These are phyloP conservation scores for Xylogone sp. DNA, from an alignment of 2,329 filamentous ascomycete species.

Conservation along the genomic window DNA sequence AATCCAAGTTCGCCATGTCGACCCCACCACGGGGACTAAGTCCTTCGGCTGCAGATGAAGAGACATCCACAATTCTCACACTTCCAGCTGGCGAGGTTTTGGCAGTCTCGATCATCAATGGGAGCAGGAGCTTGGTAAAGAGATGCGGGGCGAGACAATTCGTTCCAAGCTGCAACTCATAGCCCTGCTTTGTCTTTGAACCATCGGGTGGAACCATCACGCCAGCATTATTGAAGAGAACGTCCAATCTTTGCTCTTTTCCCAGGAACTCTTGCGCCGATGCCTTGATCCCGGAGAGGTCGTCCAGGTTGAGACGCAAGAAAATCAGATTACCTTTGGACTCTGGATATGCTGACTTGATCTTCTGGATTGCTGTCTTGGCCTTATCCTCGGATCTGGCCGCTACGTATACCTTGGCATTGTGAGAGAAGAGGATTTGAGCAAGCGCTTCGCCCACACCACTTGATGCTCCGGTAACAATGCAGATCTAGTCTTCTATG, in stretches of 20 bases:
- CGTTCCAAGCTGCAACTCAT: conserved; percentile 33
- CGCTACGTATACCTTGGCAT: conserved; percentile 41
- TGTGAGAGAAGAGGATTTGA: conserved; percentile 35
- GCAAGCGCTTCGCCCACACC: conserved; percentile 37
- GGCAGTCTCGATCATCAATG: conserved; percentile 28
- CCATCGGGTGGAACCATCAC: conserved; percentile 33
- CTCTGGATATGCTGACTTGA: conserved; percentile 26
- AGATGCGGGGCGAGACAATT: conserved; percentile 35
- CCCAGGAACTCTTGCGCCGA: conserved; percentile 32
- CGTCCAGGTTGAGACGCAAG: conserved; percentile 34
- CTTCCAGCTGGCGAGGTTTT: conserved; percentile 16
- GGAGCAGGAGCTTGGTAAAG: conserved; percentile 34
- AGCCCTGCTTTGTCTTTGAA: conserved; percentile 29
- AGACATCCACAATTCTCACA: conserved; percentile 32
- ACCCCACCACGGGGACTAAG: conserved; percentile 16
- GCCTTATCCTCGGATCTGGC: conserved; percentile 37
- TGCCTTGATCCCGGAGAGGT: conserved; percentile 34
- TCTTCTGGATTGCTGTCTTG: conserved; percentile 32
- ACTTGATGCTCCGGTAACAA: conserved; percentile 33
- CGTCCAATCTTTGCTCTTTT: conserved; percentile 33
- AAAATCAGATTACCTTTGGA: conserved; percentile 32
- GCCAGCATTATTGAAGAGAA: conserved; percentile 37
- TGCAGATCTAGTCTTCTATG: no score
- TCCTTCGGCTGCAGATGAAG: conserved; percentile 23
- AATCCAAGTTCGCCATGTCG: conserved; percentile 20